A percentile compares a stretch with the other conserved stretches of the same genome.
Evolutionary conservation across 2,329 filamentous ascomycete genomes (phyloP).

Genomic region (Botryotinia calthae): DNA sequence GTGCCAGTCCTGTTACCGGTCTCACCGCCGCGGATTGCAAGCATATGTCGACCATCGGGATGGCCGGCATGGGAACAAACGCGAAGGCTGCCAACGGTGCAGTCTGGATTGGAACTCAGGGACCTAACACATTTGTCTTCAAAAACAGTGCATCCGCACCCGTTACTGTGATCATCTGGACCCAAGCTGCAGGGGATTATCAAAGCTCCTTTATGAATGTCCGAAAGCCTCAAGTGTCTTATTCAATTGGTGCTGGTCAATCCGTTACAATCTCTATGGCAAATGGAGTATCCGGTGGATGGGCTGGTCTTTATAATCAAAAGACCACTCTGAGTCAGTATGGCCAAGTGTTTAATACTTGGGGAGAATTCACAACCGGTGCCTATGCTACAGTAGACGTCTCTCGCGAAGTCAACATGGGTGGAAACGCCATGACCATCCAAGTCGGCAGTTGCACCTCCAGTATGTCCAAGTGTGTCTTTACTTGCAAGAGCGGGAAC

Average conservation of each 20-base stretch:
- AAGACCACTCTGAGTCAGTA: conserved; percentile 15
- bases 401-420: conserved; percentile 21
- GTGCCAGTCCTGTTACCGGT: conserved; percentile 14
- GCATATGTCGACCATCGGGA: conserved; percentile 21
- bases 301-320: conserved; percentile 21
- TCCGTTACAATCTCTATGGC: conserved; percentile 20
- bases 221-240: conserved; percentile 12
- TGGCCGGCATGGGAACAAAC: conserved; percentile 20
- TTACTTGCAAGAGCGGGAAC: conserved; percentile 8
- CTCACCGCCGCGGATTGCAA: conserved; percentile 19
- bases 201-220: conserved; percentile 18
- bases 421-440: conserved; percentile 21
- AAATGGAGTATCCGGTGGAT: conserved; percentile 21
- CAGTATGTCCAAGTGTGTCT: conserved; percentile 14
- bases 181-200: conserved; percentile 1
- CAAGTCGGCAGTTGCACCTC: conserved; percentile 13
- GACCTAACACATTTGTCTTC: conserved; percentile 21
- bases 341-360: conserved; percentile 23
- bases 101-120: conserved; percentile 22
- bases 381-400: conserved; percentile 22
- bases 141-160: conserved; percentile 8
- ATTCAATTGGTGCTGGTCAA: conserved; percentile 12
- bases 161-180: conserved; percentile 17
- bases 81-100: conserved; percentile 10
- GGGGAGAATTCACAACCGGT: conserved; percentile 24